Evolutionary conservation across 2,329 filamentous ascomycete genomes (phyloP).

Genomic region (Fusarium metavorans): DNA sequence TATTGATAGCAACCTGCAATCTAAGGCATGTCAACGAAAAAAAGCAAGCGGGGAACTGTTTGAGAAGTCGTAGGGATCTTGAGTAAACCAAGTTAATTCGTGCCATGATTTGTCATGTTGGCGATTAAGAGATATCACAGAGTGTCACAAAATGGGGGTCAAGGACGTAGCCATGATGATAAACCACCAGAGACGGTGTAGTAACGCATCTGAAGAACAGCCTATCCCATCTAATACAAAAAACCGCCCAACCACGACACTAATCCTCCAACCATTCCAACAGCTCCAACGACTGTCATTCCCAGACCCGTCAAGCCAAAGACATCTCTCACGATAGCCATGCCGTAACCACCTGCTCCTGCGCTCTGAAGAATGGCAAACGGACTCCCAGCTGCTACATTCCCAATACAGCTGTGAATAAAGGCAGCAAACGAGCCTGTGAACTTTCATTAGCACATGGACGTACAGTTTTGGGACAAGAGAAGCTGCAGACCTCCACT

Average conservation of each 20-base stretch:
- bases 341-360: conserved; percentile 42
- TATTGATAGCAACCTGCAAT: not conserved
- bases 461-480: not conserved
- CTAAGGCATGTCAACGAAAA: not conserved
- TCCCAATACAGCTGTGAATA: conserved; percentile 45
- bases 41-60: not conserved
- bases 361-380: conserved; percentile 49
- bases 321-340: not conserved
- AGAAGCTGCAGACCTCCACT: not conserved
- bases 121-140: not conserved
- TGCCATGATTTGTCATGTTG: not conserved
- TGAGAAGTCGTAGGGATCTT: not conserved
- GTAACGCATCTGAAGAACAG: not conserved
- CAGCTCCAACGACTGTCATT: not conserved
- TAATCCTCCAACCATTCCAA: not conserved
- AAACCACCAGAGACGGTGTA: not conserved
- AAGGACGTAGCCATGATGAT: not conserved
- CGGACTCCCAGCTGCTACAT: conserved; percentile 36
- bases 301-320: not conserved
- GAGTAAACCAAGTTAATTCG: not conserved
- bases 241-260: not conserved
- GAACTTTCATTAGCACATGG: not conserved
- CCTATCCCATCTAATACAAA: not conserved
- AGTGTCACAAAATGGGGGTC: not conserved
- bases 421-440: not conserved